A percentile compares a stretch with the other conserved stretches of the same genome.
Evolutionary conservation across 257 asterid species (phyloP).

Genomic region (Nicotiana sylvestris): DNA sequence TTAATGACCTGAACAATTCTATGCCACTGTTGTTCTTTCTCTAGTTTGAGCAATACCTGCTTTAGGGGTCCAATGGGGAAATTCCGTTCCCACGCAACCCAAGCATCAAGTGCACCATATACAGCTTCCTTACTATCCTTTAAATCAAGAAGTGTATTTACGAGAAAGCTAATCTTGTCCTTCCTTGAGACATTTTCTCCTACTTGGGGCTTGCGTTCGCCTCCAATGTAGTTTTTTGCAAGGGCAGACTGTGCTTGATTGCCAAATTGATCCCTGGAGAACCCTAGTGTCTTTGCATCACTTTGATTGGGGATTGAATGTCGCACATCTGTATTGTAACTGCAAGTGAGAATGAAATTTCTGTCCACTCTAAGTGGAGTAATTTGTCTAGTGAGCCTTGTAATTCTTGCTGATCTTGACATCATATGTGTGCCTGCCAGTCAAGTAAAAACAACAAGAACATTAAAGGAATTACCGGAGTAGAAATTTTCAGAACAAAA

Average conservation of each 20-base stretch:
- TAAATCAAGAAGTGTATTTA: constrained; percentile 52
- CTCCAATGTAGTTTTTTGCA: constrained; percentile 18
- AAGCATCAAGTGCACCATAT: constrained; percentile 75
- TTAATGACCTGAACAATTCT: constrained; percentile 73
- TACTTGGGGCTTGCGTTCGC: constrained; percentile 30
- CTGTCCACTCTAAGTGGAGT: constrained; percentile 28
- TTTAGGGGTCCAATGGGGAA: constrained; percentile 78
- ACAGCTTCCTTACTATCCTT: constrained; percentile 55
- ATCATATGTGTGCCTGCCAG: constrained; percentile 18
- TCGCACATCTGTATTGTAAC: constrained; percentile 26
- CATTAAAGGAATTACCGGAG: background rate
- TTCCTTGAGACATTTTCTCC: constrained; percentile 71
- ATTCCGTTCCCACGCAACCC: constrained; percentile 86
- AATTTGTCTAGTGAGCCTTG: constrained; percentile 33
- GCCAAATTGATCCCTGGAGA: constrained; percentile 11
- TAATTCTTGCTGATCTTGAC: constrained; percentile 33
- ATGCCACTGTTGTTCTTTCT: constrained; percentile 76
- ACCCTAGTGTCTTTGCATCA: constrained; percentile 13
- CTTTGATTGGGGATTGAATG: constrained; percentile 21
- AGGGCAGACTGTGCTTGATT: constrained; percentile 15
- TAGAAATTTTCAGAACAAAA: background rate
- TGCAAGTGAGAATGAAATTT: constrained; percentile 26
- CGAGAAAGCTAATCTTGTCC: constrained; percentile 57
- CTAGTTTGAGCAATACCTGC: constrained; percentile 51
- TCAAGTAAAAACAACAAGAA: background rate